phyloP scores from a whole-genome alignment of 2,329 filamentous ascomycete species.

The Pyrenochaeta sp. region DNA sequence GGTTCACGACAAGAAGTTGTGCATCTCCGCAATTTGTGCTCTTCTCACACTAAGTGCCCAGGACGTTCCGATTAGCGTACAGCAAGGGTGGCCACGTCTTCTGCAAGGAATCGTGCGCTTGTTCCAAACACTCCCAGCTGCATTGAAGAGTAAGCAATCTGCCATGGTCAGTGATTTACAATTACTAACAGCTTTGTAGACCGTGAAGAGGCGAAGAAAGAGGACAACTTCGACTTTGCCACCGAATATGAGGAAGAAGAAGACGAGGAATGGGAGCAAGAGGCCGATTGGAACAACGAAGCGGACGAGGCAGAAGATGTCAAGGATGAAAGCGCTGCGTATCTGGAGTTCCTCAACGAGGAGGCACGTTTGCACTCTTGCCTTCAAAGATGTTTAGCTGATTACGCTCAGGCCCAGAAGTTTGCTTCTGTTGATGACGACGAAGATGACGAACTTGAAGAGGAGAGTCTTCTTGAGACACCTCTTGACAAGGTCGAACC shows the following conservation, averaged over 20 bases:
- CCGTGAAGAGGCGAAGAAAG: constrained; percentile 89
- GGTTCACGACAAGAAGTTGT: constrained; percentile 98
- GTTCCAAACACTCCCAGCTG: constrained; percentile 88
- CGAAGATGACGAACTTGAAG: constrained; percentile 89
- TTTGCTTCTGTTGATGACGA: constrained; percentile 74
- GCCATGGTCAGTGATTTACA: constrained; percentile 11
- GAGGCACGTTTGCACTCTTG: constrained; percentile 65
- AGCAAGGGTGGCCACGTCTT: constrained; percentile 92
- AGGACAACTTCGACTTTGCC: constrained; percentile 77
- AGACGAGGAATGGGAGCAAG: constrained; percentile 81
- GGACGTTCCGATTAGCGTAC: constrained; percentile 89
- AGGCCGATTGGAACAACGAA: constrained; percentile 72
- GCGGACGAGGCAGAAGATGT: constrained; percentile 71
- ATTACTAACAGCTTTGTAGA: constrained; percentile 57
- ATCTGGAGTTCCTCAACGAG: constrained; percentile 93
- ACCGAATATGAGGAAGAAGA: constrained; percentile 80
- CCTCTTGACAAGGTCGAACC: constrained; percentile 95
- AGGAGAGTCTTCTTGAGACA: constrained; percentile 90
- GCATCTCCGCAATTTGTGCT: constrained; percentile 89
- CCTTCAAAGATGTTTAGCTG: constrained; percentile 30
- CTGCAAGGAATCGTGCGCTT: constrained; percentile 87
- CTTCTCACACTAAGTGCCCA: constrained; percentile 80
- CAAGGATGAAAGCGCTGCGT: constrained; percentile 91
- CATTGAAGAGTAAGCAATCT: constrained; percentile 75
- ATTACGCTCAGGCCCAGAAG: constrained; percentile 72